Percentiles rank a stretch among this genome's conserved stretches.
These are phyloP conservation scores for Thalassia testudinum DNA, from an alignment of 116 monocot genomes.

Conservation along the genomic window DNA sequence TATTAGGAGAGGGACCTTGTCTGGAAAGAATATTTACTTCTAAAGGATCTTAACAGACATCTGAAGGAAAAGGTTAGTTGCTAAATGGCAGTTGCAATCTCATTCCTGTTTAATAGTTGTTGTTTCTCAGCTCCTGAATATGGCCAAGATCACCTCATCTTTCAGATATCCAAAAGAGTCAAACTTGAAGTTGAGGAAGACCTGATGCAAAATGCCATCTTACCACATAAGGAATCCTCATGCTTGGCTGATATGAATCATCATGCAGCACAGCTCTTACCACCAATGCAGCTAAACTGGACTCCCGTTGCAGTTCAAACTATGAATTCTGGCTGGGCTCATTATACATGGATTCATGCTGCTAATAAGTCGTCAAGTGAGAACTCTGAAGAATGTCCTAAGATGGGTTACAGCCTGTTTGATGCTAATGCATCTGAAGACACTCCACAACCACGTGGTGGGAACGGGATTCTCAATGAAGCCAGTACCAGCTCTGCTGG, in stretches of 20 bases:
- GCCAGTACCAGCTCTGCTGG: too few species aligned
- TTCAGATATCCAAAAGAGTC: conserved; percentile 1
- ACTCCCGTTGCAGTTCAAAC: too few species aligned
- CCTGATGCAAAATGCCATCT: background rate
- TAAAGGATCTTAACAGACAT: conserved; percentile 3
- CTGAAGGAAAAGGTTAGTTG: conserved; percentile 8
- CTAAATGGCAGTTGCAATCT: too few species aligned
- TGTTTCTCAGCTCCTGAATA: background rate
- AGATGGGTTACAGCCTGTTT: background rate
- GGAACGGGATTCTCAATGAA: too few species aligned
- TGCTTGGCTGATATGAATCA: too few species aligned
- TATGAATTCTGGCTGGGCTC: too few species aligned
- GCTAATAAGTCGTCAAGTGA: background rate
- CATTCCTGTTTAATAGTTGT: background rate
- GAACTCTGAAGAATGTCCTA: conserved; percentile 1
- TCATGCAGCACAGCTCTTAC: too few species aligned
- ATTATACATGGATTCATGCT: too few species aligned
- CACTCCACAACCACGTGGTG: background rate
- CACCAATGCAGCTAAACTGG: too few species aligned
- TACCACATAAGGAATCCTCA: too few species aligned
- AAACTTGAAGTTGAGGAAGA: background rate
- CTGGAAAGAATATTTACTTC: conserved; percentile 7
- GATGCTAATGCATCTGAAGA: background rate
- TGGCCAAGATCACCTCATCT: background rate
- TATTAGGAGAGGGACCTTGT: conserved; percentile 7